Evolutionary conservation across 352 stramenopile genomes (phyloP), one percentile per base, ranked within the genome.

Genomic region (Globisporangium megalacanthum): DNA sequence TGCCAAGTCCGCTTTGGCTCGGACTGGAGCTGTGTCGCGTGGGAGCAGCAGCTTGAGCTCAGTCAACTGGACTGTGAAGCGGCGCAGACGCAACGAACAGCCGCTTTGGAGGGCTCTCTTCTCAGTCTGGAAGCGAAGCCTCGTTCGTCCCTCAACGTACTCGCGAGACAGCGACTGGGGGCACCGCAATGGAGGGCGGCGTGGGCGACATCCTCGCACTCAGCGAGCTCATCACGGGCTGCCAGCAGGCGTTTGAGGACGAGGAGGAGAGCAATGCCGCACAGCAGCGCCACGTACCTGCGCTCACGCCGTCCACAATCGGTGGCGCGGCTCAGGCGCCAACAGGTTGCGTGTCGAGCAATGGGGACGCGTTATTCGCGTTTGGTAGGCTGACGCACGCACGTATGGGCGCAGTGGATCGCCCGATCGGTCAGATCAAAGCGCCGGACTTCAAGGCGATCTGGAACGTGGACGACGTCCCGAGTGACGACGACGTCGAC

Each of bases 401-500:
- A 20, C 29, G 44, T 19, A 31, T 39, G 47, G 22, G 20, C 47
- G 5, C 29, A 88, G 77, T 77, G 42, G 76, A 76, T 42, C 72
- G 80, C 0, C 78, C 76, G 25, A 92, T 91, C 55, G 80, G 83
- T 17, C 80, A 90, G 57, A 91, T 91, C 61, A 72, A 68, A 36
- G 53, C 61, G 8, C 67, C 68, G 13, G 78, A 91, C 44, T 63
- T 75, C 8, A 88, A 83, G 52, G 79, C 78, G 33, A 92, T 92
- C 64, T 92, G 83, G 83, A 65, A 74, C 15, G 68, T 74, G 29
- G 66, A 89, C 39, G 81, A 90, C 70, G 67, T 92, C 3, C 75
- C 70, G 5, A 90, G 79, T 45, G 83, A 89, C 58, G 81, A 86
- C 49, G 81, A 92, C 65, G 82, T 89, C 54, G 79, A 94, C 56